Conservation (phyloP, 1,284 basidiomycete species). For the Sphaerobolus stellatus region DNA sequence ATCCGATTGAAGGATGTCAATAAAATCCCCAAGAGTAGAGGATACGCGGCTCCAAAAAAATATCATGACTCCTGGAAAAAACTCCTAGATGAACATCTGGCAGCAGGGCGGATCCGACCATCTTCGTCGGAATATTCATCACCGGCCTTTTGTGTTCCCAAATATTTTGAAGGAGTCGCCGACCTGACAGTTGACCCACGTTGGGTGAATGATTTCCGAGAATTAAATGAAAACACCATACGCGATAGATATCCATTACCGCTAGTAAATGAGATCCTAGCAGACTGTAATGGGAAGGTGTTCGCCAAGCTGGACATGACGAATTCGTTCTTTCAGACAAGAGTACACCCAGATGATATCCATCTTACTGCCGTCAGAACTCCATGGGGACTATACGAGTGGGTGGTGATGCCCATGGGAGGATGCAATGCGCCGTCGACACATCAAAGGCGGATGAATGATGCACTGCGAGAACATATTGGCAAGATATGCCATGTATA, state of each 20-base stretch:
- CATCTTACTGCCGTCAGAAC: conserved; percentile 30
- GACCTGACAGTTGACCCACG: conserved; percentile 33
- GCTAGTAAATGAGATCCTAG: too few species aligned
- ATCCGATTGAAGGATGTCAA: background rate
- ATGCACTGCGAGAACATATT: conserved; percentile 30
- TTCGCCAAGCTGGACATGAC: conserved; percentile 41
- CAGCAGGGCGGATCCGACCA: conserved; percentile 30
- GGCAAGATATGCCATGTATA: too few species aligned
- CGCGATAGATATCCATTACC: too few species aligned
- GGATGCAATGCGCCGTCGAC: too few species aligned
- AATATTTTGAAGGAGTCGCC: conserved; percentile 30
- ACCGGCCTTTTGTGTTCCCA: too few species aligned
- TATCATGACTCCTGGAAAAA: conserved; percentile 22
- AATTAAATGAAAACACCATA: conserved; percentile 36
- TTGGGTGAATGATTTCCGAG: conserved; percentile 43
- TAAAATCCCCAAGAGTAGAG: background rate
- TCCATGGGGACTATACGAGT: too few species aligned
- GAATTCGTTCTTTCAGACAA: too few species aligned
- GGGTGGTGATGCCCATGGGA: too few species aligned
- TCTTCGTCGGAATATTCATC: too few species aligned
- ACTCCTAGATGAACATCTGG: conserved; percentile 27
- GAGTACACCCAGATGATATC: conserved; percentile 34
- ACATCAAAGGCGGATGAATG: conserved; percentile 32
- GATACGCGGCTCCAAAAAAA: background rate
- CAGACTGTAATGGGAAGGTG: too few species aligned